Percentiles rank a stretch among this genome's conserved stretches.
Conservation (phyloP, 208 protist genomes). For the Baffinella frigidus region DNA sequence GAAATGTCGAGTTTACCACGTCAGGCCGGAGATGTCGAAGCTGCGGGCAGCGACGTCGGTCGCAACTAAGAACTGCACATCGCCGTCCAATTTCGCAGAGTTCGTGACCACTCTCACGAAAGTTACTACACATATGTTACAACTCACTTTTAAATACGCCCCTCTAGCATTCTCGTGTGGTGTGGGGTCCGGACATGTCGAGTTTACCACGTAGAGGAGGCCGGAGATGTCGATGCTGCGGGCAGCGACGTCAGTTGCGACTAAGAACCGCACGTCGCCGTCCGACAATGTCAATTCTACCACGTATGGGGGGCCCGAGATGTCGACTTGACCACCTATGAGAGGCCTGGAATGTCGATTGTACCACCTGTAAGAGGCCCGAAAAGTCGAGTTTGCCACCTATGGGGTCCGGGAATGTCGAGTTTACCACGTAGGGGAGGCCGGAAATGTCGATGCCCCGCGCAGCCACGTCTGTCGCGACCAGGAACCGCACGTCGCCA, state of each 20-base stretch:
- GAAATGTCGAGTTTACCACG: background rate
- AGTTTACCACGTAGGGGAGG: slow-evolving; percentile 19
- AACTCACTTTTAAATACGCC: too few relatives aligned
- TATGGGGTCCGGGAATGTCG: background rate
- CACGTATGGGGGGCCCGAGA: too few relatives aligned
- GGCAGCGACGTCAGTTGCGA: slow-evolving; percentile 28
- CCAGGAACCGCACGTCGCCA: slow-evolving; percentile 37
- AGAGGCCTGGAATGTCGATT: too few relatives aligned
- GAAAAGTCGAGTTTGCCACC: too few relatives aligned
- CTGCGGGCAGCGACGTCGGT: slow-evolving; percentile 22
- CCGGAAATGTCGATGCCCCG: slow-evolving; percentile 35
- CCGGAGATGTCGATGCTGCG: slow-evolving; percentile 31
- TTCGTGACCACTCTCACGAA: too few relatives aligned
- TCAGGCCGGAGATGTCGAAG: slow-evolving; percentile 37
- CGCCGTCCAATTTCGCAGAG: too few relatives aligned
- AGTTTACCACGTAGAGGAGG: slow-evolving; percentile 11
- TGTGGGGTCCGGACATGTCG: too few relatives aligned
- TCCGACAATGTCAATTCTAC: background rate
- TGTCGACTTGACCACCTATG: slow-evolving; percentile 14
- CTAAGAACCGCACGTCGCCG: slow-evolving; percentile 27
- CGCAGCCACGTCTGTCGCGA: slow-evolving; percentile 28
- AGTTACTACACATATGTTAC: too few relatives aligned
- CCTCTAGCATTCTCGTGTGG: too few relatives aligned
- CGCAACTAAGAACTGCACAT: slow-evolving; percentile 6
- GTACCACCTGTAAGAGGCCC: too few relatives aligned